Percentiles rank a stretch among this genome's conserved stretches.
These are phyloP conservation scores for Torulaspora quercuum DNA, from an alignment of 805 yeast genomes.

Conservation along the genomic window DNA sequence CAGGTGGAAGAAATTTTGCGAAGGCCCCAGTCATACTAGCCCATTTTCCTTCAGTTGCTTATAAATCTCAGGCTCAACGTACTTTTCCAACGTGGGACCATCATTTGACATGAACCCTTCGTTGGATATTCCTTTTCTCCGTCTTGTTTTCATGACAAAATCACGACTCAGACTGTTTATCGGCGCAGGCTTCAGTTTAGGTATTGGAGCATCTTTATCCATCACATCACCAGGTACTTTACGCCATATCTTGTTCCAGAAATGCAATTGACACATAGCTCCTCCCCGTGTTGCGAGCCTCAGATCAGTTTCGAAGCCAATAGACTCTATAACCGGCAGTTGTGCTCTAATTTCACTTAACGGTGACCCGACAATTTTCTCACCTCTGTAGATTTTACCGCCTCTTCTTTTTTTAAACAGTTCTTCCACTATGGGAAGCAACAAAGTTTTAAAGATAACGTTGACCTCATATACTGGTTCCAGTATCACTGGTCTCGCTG, in stretches of 20 bases:
- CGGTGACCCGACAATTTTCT: slow-evolving; percentile 70
- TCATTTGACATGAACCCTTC: slow-evolving; percentile 42
- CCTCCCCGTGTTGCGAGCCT: slow-evolving; percentile 74
- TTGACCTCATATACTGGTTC: slow-evolving; percentile 75
- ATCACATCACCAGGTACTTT: slow-evolving; percentile 89
- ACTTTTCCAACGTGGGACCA: slow-evolving; percentile 49
- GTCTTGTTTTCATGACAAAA: slow-evolving; percentile 82
- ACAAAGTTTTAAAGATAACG: slow-evolving; percentile 50
- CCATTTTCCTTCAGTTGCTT: slow-evolving; percentile 53
- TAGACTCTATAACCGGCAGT: slow-evolving; percentile 85
- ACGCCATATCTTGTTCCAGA: slow-evolving; percentile 59
- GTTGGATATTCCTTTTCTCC: slow-evolving; percentile 77
- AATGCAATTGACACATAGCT: slow-evolving; percentile 64
- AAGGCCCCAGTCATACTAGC: slow-evolving; percentile 25
- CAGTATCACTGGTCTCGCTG: slow-evolving; percentile 72
- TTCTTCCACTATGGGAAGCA: slow-evolving; percentile 48
- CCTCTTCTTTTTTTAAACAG: slow-evolving; percentile 70
- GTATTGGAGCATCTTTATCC: slow-evolving; percentile 59
- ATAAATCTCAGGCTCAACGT: slow-evolving; percentile 60
- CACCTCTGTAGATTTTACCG: slow-evolving; percentile 41
- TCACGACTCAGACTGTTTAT: slow-evolving; percentile 73
- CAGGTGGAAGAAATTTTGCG: no score
- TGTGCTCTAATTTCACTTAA: slow-evolving; percentile 57
- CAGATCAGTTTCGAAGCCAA: slow-evolving; percentile 85
- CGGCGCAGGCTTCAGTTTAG: slow-evolving; percentile 74